Conservation (phyloP, 2,329 filamentous ascomycete species). For the Lasiodiplodia citricola region DNA sequence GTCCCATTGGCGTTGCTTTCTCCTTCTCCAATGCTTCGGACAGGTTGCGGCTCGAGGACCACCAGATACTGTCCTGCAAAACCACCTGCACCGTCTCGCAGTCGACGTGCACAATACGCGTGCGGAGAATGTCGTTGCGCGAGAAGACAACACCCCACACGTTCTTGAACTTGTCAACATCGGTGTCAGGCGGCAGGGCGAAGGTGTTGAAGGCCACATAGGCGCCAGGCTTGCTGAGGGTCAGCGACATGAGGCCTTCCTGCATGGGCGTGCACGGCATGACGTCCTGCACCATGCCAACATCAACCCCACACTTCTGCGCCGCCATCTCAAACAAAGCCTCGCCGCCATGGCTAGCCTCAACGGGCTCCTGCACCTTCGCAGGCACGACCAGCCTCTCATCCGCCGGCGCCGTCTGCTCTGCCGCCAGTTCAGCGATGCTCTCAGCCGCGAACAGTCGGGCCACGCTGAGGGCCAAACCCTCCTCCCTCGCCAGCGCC, state of each 20-base stretch:
- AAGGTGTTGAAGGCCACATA: constrained; percentile 50
- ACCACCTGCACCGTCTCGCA: constrained; percentile 42
- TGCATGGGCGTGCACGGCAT: constrained; percentile 63
- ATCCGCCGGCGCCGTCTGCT: no score
- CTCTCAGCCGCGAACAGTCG: constrained; percentile 59
- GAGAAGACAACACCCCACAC: constrained; percentile 53
- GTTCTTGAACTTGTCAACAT: constrained; percentile 46
- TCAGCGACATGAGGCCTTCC: constrained; percentile 60
- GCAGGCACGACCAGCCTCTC: no score
- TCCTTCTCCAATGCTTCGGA: constrained; percentile 33
- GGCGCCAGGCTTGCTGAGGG: constrained; percentile 56
- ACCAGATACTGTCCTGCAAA: constrained; percentile 31
- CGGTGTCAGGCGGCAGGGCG: constrained; percentile 33
- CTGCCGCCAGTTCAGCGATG: constrained; percentile 34
- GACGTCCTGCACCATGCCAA: constrained; percentile 50
- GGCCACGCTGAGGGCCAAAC: constrained; percentile 58
- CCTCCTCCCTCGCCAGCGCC: constrained; percentile 56
- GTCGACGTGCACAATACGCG: constrained; percentile 44
- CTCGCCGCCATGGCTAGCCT: no score
- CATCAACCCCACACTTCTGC: constrained; percentile 1
- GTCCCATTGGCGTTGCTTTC: constrained; percentile 18
- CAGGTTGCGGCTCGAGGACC: constrained; percentile 29
- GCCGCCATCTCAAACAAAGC: no score
- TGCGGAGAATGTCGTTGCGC: constrained; percentile 53
- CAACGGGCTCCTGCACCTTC: no score